phyloP scores from a whole-genome alignment of 768 basidiomycete species.

The Tylopilus sp. region DNA sequence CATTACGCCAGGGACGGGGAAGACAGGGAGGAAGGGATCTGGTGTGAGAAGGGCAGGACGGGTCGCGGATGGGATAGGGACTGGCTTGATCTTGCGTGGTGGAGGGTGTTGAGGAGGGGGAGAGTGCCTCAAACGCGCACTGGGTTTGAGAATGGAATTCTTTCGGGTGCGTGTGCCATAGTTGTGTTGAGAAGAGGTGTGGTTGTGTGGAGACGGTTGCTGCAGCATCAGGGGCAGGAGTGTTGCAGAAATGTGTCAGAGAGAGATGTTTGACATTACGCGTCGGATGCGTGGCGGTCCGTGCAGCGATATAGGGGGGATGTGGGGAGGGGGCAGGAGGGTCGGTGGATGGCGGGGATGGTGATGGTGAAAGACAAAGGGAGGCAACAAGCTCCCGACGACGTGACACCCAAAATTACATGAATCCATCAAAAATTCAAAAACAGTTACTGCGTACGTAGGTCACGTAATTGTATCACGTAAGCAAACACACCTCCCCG shows the following conservation, averaged over 20 bases:
- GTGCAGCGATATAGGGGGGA: conserved; percentile 28
- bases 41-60: conserved; percentile 14
- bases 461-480: conserved; percentile 27
- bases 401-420: conserved; percentile 31
- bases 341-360: conserved; percentile 18
- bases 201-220: conserved; percentile 7
- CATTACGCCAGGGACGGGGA: conserved; percentile 61
- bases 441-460: conserved; percentile 30
- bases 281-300: conserved; percentile 8
- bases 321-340: conserved; percentile 5
- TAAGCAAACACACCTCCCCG: conserved; percentile 23
- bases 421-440: conserved; percentile 33
- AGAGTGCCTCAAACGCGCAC: conserved; percentile 46
- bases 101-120: conserved; percentile 37
- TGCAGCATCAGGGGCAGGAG: conserved; percentile 12
- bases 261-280: conserved; percentile 20
- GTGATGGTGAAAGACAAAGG: conserved; percentile 30
- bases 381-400: conserved; percentile 20
- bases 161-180: conserved; percentile 57
- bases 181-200: conserved; percentile 28
- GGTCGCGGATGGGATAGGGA: conserved; percentile 23
- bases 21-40: conserved; percentile 34
- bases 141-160: conserved; percentile 50
- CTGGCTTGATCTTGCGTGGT: conserved; percentile 32
- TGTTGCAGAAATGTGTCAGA: conserved; percentile 14